Conservation (phyloP, 1,284 basidiomycete genomes). For the Jaminaea rosea region DNA sequence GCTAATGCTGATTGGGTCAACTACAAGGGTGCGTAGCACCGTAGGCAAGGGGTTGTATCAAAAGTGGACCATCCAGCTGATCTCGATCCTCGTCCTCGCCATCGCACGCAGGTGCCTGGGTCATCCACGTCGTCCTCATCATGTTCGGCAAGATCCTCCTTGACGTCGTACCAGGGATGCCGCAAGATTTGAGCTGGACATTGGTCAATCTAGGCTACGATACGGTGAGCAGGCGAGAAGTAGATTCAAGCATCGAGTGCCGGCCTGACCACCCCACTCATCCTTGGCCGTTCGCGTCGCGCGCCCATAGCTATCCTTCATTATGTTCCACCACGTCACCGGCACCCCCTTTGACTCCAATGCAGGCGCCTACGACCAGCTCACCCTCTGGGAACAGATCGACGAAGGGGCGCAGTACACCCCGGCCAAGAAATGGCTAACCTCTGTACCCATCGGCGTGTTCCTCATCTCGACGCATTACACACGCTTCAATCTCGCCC, state of each 20-base stretch:
- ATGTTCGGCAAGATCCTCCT: conserved; percentile 80
- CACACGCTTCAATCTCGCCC: conserved; percentile 67
- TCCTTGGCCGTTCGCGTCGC: not conserved
- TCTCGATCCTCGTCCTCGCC: not conserved
- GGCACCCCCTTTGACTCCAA: conserved; percentile 85
- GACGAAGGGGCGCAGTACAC: conserved; percentile 98
- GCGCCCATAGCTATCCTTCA: conserved; percentile 66
- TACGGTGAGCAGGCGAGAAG: conserved; percentile 55
- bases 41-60: not conserved
- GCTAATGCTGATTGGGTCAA: conserved; percentile 98
- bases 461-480: conserved; percentile 97
- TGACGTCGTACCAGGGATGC: conserved; percentile 88
- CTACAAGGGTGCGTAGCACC: conserved; percentile 63
- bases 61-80: not conserved
- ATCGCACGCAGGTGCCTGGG: conserved; percentile 60
- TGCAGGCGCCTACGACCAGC: conserved; percentile 88
- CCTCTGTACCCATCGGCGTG: conserved; percentile 77
- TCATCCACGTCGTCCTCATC: conserved; percentile 92
- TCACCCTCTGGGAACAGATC: conserved; percentile 99
- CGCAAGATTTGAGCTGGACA: conserved; percentile 90
- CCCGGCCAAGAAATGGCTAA: conserved; percentile 94
- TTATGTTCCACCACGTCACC: conserved; percentile 98
- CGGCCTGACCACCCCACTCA: not conserved
- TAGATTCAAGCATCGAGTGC: not conserved
- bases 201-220: conserved; percentile 87